Conservation (phyloP, 306 rosid genomes). For the Psophocarpus tetragonolobus region DNA sequence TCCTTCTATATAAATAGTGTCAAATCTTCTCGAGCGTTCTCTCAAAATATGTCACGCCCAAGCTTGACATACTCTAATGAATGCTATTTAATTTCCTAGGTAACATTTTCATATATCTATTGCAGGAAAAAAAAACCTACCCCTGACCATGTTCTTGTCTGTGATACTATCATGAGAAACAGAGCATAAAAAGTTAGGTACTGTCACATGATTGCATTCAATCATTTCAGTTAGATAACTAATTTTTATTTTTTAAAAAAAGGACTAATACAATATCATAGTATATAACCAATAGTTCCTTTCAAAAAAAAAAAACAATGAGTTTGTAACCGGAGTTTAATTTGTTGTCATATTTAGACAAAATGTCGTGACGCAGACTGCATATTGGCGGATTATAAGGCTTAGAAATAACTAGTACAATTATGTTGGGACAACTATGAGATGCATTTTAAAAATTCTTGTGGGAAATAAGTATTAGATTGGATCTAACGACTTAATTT, state of each 20-base stretch:
- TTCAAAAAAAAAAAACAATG: too few species aligned
- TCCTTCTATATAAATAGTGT: background rate
- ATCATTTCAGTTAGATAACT: background rate
- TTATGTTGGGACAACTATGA: conserved; percentile 39
- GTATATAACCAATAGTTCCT: background rate
- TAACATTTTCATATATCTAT: background rate
- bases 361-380: conserved; percentile 27
- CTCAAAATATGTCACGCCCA: background rate
- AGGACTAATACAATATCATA: background rate
- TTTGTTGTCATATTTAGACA: conserved; percentile 28
- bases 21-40: background rate
- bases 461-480: conserved; percentile 1
- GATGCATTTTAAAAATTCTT: conserved; percentile 23
- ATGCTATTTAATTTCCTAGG: background rate
- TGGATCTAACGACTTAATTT: background rate
- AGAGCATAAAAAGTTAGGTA: background rate
- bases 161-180: background rate
- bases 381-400: conserved; percentile 22
- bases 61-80: background rate
- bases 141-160: background rate
- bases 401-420: background rate
- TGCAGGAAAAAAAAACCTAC: background rate
- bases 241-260: background rate
- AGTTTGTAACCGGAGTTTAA: background rate
- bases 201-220: background rate